phyloP scores from a whole-genome alignment of 495 filamentous ascomycete genomes.

The Sphaerosporella brunnea region DNA sequence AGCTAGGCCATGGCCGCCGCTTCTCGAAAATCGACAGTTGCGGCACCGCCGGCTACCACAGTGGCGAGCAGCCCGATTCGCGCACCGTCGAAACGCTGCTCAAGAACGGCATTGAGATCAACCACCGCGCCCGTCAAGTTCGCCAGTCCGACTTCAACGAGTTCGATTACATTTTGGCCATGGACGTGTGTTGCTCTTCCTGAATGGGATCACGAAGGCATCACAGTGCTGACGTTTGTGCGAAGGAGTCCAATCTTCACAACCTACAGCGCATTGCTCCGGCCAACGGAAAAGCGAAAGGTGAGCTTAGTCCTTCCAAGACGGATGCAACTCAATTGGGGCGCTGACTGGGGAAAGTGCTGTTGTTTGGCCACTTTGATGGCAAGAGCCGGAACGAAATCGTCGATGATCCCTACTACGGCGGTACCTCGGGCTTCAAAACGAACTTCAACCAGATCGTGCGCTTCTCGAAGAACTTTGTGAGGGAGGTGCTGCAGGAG shows the following conservation, averaged over 20 bases:
- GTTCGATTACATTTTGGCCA: slow-evolving; percentile 88
- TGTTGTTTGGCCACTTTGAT: slow-evolving; percentile 73
- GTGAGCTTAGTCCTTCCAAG: too few relatives aligned
- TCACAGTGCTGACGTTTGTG: too few relatives aligned
- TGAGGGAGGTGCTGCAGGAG: slow-evolving; percentile 28
- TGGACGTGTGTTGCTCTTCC: slow-evolving; percentile 41
- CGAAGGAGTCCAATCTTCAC: slow-evolving; percentile 47
- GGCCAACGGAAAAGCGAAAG: slow-evolving; percentile 31
- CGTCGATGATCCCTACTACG: slow-evolving; percentile 88
- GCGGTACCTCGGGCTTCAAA: slow-evolving; percentile 63
- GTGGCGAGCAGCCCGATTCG: slow-evolving; percentile 51
- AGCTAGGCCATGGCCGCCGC: slow-evolving; percentile 32
- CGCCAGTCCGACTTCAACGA: slow-evolving; percentile 50
- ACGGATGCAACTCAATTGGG: too few relatives aligned
- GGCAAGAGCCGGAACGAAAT: slow-evolving; percentile 48
- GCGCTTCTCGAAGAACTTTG: slow-evolving; percentile 61
- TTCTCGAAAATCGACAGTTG: slow-evolving; percentile 67
- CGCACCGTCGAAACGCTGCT: slow-evolving; percentile 59
- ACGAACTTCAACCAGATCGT: slow-evolving; percentile 67
- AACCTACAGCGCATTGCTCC: slow-evolving; percentile 47
- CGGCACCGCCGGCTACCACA: slow-evolving; percentile 75
- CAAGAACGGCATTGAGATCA: slow-evolving; percentile 49
- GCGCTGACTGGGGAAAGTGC: slow-evolving; percentile 30
- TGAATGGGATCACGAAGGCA: too few relatives aligned
- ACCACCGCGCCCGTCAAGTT: slow-evolving; percentile 62